A percentile compares a stretch with the other conserved stretches of the same genome.
phyloP scores from a whole-genome alignment of 495 filamentous ascomycete genomes.

The Letharia columbiana region DNA sequence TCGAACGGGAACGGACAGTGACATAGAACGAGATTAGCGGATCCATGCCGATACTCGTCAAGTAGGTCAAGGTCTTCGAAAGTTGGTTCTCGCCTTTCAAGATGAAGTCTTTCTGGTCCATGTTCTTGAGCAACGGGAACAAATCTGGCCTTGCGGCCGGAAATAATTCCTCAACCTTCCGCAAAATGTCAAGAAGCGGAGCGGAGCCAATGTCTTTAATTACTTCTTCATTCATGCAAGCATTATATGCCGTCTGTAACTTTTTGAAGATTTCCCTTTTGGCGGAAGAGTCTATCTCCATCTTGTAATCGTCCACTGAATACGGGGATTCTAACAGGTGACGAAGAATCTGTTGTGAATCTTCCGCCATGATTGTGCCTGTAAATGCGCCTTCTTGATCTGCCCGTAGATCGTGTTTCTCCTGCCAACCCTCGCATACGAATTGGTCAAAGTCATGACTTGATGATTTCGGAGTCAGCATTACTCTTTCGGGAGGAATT shows the following conservation, averaged over 20 bases:
- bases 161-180: constrained; percentile 46
- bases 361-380: constrained; percentile 51
- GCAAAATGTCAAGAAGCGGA: constrained; percentile 45
- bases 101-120: constrained; percentile 13
- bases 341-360: constrained; percentile 49
- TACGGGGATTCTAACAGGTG: constrained; percentile 56
- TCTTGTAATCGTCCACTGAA: constrained; percentile 34
- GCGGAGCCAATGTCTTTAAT: constrained; percentile 45
- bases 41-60: constrained; percentile 43
- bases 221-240: constrained; percentile 53
- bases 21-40: constrained; percentile 41
- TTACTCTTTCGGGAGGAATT: too few species aligned
- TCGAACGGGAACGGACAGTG: constrained; percentile 37
- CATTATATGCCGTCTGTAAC: constrained; percentile 52
- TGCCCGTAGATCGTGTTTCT: constrained; percentile 56
- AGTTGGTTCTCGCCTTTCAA: constrained; percentile 32
- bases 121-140: neutral
- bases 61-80: constrained; percentile 44
- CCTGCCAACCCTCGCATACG: constrained; percentile 60
- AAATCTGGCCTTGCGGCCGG: constrained; percentile 29
- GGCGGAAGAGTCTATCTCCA: constrained; percentile 25
- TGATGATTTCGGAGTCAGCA: too few species aligned
- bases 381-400: constrained; percentile 55
- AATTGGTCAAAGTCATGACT: constrained; percentile 55
- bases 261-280: constrained; percentile 60